A percentile compares a stretch with the other conserved stretches of the same genome.
These are phyloP conservation scores for Aspergillus aculeatinus DNA, from an alignment of 2,329 filamentous ascomycete species.

Conservation along the genomic window DNA sequence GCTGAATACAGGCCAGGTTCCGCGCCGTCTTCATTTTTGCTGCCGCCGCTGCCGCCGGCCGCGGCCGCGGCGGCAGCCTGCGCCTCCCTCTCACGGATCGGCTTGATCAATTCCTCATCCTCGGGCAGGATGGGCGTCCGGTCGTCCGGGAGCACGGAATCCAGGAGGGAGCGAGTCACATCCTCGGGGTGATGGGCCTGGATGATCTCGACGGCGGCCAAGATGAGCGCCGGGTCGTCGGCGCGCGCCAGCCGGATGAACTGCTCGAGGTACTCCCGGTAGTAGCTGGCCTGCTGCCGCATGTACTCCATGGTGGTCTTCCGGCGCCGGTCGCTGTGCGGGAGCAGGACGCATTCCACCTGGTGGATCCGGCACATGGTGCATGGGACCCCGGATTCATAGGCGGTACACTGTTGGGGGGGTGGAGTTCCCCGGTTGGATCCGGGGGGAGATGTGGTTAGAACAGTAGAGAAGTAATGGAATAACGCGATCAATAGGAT, in stretches of 20 bases:
- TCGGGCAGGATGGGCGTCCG: not conserved
- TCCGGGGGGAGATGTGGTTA: too few relatives aligned
- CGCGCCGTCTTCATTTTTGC: too few relatives aligned
- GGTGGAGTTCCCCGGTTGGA: too few relatives aligned
- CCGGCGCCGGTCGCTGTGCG: not conserved
- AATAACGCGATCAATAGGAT: too few relatives aligned
- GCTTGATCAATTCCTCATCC: too few relatives aligned
- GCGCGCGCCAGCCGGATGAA: not conserved
- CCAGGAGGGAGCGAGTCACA: not conserved
- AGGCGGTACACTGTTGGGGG: not conserved
- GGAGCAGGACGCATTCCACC: not conserved
- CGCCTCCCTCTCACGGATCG: too few relatives aligned
- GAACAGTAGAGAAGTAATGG: too few relatives aligned
- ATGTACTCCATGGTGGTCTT: not conserved
- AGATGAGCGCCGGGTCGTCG: not conserved
- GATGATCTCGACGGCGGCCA: not conserved
- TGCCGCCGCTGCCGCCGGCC: too few relatives aligned
- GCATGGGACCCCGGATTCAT: not conserved
- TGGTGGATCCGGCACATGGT: not conserved
- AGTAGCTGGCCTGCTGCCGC: not conserved
- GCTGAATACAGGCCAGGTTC: too few relatives aligned
- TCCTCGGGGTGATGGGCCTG: not conserved
- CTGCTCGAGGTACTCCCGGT: not conserved
- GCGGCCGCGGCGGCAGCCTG: too few relatives aligned
- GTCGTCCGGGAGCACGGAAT: not conserved